phyloP scores from a whole-genome alignment of 2,329 filamentous ascomycete genomes.

The Xylaria sp. region DNA sequence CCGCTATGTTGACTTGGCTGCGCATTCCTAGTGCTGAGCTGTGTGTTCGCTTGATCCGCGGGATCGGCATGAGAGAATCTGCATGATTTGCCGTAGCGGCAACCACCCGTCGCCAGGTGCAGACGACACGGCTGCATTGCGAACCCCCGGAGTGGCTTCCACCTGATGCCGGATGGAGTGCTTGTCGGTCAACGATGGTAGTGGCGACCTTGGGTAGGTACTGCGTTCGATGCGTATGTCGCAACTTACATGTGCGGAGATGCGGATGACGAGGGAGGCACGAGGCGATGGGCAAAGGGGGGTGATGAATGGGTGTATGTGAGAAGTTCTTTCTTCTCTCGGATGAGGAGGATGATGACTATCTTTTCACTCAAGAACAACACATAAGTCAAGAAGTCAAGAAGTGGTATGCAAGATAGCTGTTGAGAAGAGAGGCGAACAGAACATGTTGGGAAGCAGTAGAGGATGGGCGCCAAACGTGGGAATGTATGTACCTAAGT shows the following conservation, averaged over 20 bases:
- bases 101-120: background rate
- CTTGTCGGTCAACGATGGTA: background rate
- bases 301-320: background rate
- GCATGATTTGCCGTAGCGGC: background rate
- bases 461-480: too few relatives aligned
- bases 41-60: background rate
- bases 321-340: background rate
- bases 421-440: too few relatives aligned
- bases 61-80: background rate
- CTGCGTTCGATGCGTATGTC: background rate
- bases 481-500: too few relatives aligned
- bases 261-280: background rate
- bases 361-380: background rate
- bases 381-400: background rate
- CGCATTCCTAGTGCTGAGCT: background rate
- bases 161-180: background rate
- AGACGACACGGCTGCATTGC: background rate
- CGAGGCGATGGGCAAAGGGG: too few relatives aligned
- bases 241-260: background rate
- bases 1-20: background rate
- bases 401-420: background rate
- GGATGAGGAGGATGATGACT: background rate
- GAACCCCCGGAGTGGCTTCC: background rate
- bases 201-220: too few relatives aligned
- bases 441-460: too few relatives aligned